Evolutionary conservation across 2,329 filamentous ascomycete genomes (phyloP).

Genomic region (Colletotrichum chlorophyti): DNA sequence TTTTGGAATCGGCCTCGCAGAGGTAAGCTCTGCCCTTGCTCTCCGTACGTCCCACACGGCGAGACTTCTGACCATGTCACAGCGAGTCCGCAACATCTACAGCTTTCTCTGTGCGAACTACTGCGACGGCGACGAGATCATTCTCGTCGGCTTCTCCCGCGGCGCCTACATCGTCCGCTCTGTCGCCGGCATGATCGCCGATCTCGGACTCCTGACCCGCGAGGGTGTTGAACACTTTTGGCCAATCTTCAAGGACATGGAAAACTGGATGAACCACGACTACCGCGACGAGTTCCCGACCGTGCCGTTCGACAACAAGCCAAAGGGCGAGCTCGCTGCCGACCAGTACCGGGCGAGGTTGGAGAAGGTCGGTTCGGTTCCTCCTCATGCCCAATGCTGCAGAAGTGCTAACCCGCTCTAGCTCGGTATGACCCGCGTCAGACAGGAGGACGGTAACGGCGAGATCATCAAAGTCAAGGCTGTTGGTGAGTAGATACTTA

Average conservation of each 20-base stretch:
- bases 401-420: neutral
- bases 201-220: slow-evolving; percentile 58
- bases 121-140: slow-evolving; percentile 61
- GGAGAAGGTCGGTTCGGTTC: slow-evolving; percentile 42
- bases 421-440: slow-evolving; percentile 46
- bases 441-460: slow-evolving; percentile 42
- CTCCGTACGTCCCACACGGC: neutral
- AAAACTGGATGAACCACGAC: slow-evolving; percentile 54
- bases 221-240: slow-evolving; percentile 61
- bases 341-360: slow-evolving; percentile 51
- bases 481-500: slow-evolving; percentile 39
- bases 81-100: slow-evolving; percentile 67
- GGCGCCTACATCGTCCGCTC: slow-evolving; percentile 66
- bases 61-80: slow-evolving; percentile 24
- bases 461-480: slow-evolving; percentile 54
- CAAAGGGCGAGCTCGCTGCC: slow-evolving; percentile 49
- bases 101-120: slow-evolving; percentile 69
- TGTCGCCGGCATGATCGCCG: slow-evolving; percentile 58
- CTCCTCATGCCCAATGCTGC: neutral
- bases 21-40: slow-evolving; percentile 42
- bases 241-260: slow-evolving; percentile 63
- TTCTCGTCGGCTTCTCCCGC: slow-evolving; percentile 63
- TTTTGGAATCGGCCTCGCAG: slow-evolving; percentile 60
- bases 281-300: slow-evolving; percentile 56
- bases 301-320: slow-evolving; percentile 55